Evolutionary conservation across 176 grass and related monocot genomes (phyloP).

Genomic region (Aegilops speltoides): DNA sequence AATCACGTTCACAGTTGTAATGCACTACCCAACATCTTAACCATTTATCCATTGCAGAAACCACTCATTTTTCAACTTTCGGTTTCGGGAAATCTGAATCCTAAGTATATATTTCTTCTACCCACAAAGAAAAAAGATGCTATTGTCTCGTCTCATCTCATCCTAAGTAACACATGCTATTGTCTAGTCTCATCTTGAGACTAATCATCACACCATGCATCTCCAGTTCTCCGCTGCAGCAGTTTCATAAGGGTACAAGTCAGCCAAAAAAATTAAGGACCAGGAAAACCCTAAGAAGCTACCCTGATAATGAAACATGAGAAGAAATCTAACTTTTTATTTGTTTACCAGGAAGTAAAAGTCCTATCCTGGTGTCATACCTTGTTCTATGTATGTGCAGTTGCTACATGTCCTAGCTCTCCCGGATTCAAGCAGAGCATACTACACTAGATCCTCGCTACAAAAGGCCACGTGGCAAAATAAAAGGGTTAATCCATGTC

Average conservation of each 20-base stretch:
- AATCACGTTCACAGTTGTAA: not conserved
- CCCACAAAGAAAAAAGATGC: not conserved
- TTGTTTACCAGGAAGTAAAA: not conserved
- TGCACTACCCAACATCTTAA: not conserved
- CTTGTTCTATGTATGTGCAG: conserved; percentile 6
- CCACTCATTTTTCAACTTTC: not conserved
- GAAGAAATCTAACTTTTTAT: not conserved
- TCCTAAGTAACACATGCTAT: too few species aligned
- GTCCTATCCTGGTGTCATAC: not conserved
- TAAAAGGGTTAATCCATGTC: not conserved
- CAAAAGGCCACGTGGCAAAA: not conserved
- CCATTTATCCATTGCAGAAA: not conserved
- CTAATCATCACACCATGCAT: not conserved
- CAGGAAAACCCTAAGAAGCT: not conserved
- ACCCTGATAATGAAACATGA: not conserved
- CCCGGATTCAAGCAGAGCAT: conserved; percentile 23
- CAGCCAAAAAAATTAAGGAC: not conserved
- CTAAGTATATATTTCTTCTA: not conserved
- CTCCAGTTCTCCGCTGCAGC: too few species aligned
- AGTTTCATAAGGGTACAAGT: not conserved
- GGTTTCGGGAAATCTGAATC: not conserved
- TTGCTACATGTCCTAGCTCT: conserved; percentile 1
- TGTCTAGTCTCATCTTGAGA: too few species aligned
- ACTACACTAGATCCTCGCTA: conserved; percentile 42
- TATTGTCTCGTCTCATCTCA: too few species aligned